Conservation (phyloP, 345 rosid species). For the Populus ilicifolia region DNA sequence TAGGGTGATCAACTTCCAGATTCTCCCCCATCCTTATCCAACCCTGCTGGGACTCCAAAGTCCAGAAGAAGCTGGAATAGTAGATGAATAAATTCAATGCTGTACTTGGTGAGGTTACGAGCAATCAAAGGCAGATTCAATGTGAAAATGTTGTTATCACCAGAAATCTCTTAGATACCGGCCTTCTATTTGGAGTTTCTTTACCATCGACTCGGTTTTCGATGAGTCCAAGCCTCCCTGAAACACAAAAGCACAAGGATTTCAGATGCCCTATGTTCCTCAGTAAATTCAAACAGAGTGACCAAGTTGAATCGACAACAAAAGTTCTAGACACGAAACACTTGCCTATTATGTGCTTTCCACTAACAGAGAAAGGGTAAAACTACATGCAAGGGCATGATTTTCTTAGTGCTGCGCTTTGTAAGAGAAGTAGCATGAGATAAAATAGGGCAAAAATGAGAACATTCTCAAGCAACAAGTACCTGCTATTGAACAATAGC, state of each 20-base stretch:
- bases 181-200: slow-evolving; percentile 36
- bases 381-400: neutral
- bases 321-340: neutral
- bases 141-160: slow-evolving; percentile 19
- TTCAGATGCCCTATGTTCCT: neutral
- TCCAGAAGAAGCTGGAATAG: slow-evolving; percentile 6
- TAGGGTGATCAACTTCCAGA: slow-evolving; percentile 8
- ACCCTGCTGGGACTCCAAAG: neutral
- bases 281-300: neutral
- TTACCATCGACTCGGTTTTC: slow-evolving; percentile 23
- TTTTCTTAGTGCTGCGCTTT: neutral
- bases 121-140: neutral
- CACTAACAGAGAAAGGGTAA: neutral
- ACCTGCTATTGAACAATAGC: slow-evolving; percentile 35
- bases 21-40: slow-evolving; percentile 3
- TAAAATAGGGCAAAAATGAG: neutral
- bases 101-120: neutral
- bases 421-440: neutral
- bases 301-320: neutral
- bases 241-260: neutral
- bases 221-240: slow-evolving; percentile 31
- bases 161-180: slow-evolving; percentile 31
- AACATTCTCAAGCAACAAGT: neutral
- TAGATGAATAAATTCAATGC: slow-evolving; percentile 27
- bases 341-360: neutral